These are phyloP conservation scores for Saturnispora quitensis DNA, from an alignment of 805 yeast genomes.

Conservation along the genomic window DNA sequence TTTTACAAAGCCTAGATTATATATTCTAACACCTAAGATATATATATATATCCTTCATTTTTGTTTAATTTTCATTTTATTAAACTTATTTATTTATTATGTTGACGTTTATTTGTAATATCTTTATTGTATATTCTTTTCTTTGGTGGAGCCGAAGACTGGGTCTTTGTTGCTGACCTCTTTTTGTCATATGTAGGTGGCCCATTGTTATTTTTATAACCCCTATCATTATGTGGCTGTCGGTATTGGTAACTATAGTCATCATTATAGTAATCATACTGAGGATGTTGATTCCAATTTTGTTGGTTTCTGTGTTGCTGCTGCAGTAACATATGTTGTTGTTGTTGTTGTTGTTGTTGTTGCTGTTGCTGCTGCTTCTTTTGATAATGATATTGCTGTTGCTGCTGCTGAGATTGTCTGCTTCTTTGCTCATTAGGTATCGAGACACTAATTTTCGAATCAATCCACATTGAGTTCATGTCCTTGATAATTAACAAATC, in stretches of 20 bases:
- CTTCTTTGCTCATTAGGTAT: neutral
- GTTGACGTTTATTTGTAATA: neutral
- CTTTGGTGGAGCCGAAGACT: neutral
- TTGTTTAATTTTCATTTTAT: neutral
- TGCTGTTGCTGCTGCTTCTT: neutral
- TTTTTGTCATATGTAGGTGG: neutral
- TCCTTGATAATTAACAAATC: constrained; percentile 4
- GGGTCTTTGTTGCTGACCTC: neutral
- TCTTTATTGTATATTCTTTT: neutral
- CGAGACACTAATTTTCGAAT: constrained; percentile 5
- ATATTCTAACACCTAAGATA: neutral
- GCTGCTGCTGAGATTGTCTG: neutral
- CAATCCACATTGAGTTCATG: constrained; percentile 6
- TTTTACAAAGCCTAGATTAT: neutral
- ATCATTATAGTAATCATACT: neutral
- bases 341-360: neutral
- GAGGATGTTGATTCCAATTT: neutral
- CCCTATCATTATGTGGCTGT: neutral
- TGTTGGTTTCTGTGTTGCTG: neutral
- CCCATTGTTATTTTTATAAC: neutral
- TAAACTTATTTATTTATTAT: neutral
- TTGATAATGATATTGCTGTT: neutral
- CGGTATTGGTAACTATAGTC: neutral
- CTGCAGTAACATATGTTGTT: neutral
- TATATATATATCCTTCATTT: neutral